Evolutionary conservation across 164 flowering plant genomes (phyloP), one percentile per base, ranked within the genome.

Genomic region (Magnolia officinalis): DNA sequence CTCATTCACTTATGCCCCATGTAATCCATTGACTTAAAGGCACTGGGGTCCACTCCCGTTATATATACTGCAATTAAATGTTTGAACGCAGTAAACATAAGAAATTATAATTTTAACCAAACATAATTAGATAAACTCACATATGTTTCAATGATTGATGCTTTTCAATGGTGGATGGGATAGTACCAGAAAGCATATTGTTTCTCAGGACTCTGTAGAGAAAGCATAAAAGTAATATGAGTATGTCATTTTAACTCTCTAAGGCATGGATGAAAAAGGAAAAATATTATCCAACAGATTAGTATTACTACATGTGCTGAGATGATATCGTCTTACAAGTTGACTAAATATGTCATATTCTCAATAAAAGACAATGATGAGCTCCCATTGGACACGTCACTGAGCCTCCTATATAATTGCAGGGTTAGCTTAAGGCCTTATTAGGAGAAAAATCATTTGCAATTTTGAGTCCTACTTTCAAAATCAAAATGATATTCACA

Each of bases 301-400:
- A 71, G 49, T 71, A 51, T 14, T 9, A 69, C 10, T 18, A n/a
- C 6, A 63, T 21, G 1, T 18, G 24, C 23, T n/a, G 50, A 59
- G 20, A 16, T 23, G 2, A 23, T 66, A 59, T 24, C 75, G 55
- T 8, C 94, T 86, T 84, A 92, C 94, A 90, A 76, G 50, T 65
- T 64, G 24, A 21, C 80, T 19, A 92, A 77, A 76, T 85, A 81
- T 71, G 80, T 89, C 91, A 90, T 80, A 52, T 85, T 63, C 72
- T 55, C 83, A 5, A 88, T 75, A 77, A 92, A 90, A 26, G 59
- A 85, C 76, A 92, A 81, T 1, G 90, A 80, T 16, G 89, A 86
- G 84, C 88, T 86, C 66, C 87, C 89, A 83, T 89, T 89, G 1
- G 90, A 82, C 72, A 91, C 67, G 75, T 85, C 93, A 76, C 90